Base-by-base conservation (phyloP, 305 asterid species). In the Rubia balearica region DNA sequence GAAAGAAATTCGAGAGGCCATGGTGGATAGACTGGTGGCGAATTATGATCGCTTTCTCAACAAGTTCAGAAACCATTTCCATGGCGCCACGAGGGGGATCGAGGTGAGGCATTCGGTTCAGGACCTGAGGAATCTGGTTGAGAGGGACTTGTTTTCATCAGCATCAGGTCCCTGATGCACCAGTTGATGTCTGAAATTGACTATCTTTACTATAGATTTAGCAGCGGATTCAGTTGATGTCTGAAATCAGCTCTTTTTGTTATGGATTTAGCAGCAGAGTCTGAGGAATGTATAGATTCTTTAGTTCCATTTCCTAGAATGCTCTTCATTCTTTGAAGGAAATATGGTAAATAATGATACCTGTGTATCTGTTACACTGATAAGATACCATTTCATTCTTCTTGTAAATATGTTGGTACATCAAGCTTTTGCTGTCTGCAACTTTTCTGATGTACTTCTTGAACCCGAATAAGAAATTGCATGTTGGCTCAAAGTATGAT, bases 111-210 rank as follows among this genome's bases (percentile, higher is more conserved):
- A 86, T 73, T 73, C 92, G 21, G 76, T 65, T 38, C 68, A 78
- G 71, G 85, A 86, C 21, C 80, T 88, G 11, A 51, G 71, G 74
- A 71, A 30, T 27, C 76, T 85, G 60, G 43, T 88, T 3, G 72
- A 68, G 24, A 72, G 38, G 48, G 61, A 68, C 3, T 61, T 87
- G 83, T 80, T 87, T 76, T 78, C 75, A 41, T 5, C 65, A 33
- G 33, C 13, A 36, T 51, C 66, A 62, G 66, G 49, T n/a, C 9
- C 22, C 59, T 22, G 59, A 51, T 6, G 14, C 24, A 53, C 59
- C 59, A n/a, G 59, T 53, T 17, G 4, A n/a, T 53, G 59, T n/a
- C 59, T 53, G 24, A 53, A 51, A 17, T 53, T 0, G 17, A 49
- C 8, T 48, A n/a, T 48, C n/a, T 17, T 5, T 33, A 0, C 8